phyloP scores from a whole-genome alignment of 1,284 basidiomycete species.

The Somion occarium region DNA sequence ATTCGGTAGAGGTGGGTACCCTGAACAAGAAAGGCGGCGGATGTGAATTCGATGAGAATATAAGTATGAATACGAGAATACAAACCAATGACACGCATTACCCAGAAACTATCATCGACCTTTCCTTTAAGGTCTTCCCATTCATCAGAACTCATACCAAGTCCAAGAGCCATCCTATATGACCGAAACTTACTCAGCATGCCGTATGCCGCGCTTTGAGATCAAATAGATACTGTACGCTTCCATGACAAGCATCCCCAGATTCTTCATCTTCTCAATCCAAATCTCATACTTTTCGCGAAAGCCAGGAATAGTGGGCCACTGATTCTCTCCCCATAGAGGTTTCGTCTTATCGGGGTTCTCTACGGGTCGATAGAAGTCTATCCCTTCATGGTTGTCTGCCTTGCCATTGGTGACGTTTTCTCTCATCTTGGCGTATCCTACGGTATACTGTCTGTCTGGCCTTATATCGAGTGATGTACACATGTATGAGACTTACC shows the following conservation, averaged over 20 bases:
- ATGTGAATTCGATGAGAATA: too few species aligned
- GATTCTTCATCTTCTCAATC: conserved; percentile 76
- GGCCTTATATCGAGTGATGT: too few species aligned
- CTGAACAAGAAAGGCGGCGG: too few species aligned
- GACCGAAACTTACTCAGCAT: background rate
- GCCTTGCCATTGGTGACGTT: conserved; percentile 82
- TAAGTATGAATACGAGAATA: background rate
- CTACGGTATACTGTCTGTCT: too few species aligned
- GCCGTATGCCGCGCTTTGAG: background rate
- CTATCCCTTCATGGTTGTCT: conserved; percentile 82
- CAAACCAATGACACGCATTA: conserved; percentile 79
- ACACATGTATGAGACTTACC: too few species aligned
- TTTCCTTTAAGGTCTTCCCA: conserved; percentile 60
- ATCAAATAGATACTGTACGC: conserved; percentile 45
- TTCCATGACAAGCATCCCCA: conserved; percentile 77
- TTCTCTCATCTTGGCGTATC: conserved; percentile 69
- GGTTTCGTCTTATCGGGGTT: conserved; percentile 64
- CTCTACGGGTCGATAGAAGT: conserved; percentile 73
- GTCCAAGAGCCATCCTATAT: conserved; percentile 70
- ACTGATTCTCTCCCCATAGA: conserved; percentile 81
- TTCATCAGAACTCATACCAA: conserved; percentile 68
- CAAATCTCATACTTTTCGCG: conserved; percentile 61
- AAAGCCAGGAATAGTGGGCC: conserved; percentile 62
- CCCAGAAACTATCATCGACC: conserved; percentile 84
- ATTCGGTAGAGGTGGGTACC: conserved; percentile 80